Evolutionary conservation across 768 basidiomycete genomes (phyloP).

Genomic region (Lentinula sp.): DNA sequence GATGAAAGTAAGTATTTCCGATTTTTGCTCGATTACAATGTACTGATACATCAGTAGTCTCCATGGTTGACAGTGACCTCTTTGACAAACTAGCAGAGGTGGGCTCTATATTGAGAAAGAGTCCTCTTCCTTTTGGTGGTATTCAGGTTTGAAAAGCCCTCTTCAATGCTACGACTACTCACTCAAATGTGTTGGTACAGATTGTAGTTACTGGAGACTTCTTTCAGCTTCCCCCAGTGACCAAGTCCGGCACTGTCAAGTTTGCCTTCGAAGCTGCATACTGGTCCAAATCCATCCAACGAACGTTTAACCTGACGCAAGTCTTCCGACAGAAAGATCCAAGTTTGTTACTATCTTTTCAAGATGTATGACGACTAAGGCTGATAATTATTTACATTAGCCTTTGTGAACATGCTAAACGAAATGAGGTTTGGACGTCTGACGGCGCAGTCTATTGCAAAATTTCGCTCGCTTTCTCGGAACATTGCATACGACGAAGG

Average conservation of each 20-base stretch:
- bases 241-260: constrained; percentile 55
- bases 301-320: constrained; percentile 89
- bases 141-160: constrained; percentile 61
- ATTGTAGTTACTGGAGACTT: constrained; percentile 95
- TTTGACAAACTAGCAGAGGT: constrained; percentile 87
- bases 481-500: constrained; percentile 74
- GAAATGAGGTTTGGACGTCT: constrained; percentile 93
- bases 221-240: constrained; percentile 94
- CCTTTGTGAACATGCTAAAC: constrained; percentile 94
- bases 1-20: constrained; percentile 56
- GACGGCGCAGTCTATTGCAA: constrained; percentile 53
- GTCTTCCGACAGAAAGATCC: constrained; percentile 94
- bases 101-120: constrained; percentile 58
- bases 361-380: neutral
- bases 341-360: constrained; percentile 39
- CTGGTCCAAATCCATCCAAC: constrained; percentile 71
- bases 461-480: constrained; percentile 67
- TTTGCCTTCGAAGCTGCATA: constrained; percentile 88
- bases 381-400: constrained; percentile 28
- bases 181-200: constrained; percentile 26
- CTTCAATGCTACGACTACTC: neutral
- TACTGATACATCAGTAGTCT: constrained; percentile 50
- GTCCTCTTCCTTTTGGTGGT: constrained; percentile 78
- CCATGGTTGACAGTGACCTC: constrained; percentile 92
- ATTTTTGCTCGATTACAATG: neutral